Percentiles rank a stretch among this genome's conserved stretches.
These are phyloP conservation scores for Helminthosporium solani DNA, from an alignment of 2,329 filamentous ascomycete species.

Conservation along the genomic window DNA sequence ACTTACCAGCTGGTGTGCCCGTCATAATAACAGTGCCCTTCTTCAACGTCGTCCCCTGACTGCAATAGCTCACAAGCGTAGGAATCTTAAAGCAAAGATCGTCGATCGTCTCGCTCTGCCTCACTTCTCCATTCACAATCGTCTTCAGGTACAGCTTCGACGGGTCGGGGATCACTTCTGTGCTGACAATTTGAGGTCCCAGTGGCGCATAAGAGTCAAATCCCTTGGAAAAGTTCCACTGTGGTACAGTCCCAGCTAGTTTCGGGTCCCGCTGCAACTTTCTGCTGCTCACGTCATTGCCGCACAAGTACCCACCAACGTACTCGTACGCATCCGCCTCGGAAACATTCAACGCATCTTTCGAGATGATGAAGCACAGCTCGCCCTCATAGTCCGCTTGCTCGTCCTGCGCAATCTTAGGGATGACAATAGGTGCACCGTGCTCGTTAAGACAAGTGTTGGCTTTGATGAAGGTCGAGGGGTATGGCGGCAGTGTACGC, in stretches of 20 bases:
- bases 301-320: conserved; percentile 55
- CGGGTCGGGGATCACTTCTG: conserved; percentile 48
- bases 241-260: conserved; percentile 54
- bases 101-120: conserved; percentile 52
- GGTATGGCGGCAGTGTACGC: conserved; percentile 52
- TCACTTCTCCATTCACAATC: conserved; percentile 50
- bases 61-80: conserved; percentile 49
- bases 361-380: conserved; percentile 53
- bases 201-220: conserved; percentile 59
- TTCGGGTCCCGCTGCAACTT: conserved; percentile 54
- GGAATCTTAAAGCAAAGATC: conserved; percentile 52
- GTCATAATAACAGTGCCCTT: conserved; percentile 54
- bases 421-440: conserved; percentile 49
- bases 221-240: conserved; percentile 59
- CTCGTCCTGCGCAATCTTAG: conserved; percentile 51
- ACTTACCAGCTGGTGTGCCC: conserved; percentile 43
- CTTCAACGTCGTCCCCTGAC: conserved; percentile 48
- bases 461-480: conserved; percentile 55
- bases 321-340: conserved; percentile 50
- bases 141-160: conserved; percentile 47
- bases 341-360: conserved; percentile 53
- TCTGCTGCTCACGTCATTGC: conserved; percentile 58
- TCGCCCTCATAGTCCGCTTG: conserved; percentile 47
- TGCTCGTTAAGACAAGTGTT: conserved; percentile 44
- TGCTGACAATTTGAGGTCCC: conserved; percentile 52